These are phyloP conservation scores for Cyclotella kingstonii DNA, from an alignment of 108 stramenopile genomes.

Conservation along the genomic window DNA sequence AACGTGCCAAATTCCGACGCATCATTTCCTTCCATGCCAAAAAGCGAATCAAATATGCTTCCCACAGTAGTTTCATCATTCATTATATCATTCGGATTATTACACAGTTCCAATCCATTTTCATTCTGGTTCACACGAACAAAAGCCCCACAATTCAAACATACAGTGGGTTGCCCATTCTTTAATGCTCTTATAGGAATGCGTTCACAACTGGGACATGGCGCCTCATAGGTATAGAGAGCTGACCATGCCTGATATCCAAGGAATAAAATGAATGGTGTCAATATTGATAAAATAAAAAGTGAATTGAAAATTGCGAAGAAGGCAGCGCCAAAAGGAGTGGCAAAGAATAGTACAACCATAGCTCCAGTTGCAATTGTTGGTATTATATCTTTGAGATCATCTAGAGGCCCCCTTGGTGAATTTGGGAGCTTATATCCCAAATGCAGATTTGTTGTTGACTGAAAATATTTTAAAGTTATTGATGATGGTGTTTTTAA, in stretches of 20 bases:
- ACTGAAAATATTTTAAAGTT: too few relatives aligned
- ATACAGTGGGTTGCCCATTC: conserved; percentile 53
- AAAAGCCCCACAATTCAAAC: conserved; percentile 68
- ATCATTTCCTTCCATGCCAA: conserved; percentile 23
- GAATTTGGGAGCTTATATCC: conserved; percentile 35
- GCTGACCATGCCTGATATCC: conserved; percentile 65
- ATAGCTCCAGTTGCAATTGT: conserved; percentile 25
- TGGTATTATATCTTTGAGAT: conserved; percentile 30
- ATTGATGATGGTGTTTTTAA: conserved; percentile 2
- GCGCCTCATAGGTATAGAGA: conserved; percentile 58
- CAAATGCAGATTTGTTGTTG: conserved; percentile 33
- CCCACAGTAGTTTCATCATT: conserved; percentile 27
- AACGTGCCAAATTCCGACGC: conserved; percentile 26
- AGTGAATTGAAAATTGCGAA: conserved; percentile 72
- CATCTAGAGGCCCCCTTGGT: conserved; percentile 30
- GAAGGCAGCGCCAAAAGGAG: conserved; percentile 68
- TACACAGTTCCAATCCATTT: conserved; percentile 47
- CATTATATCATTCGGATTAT: conserved; percentile 50
- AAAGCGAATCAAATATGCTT: conserved; percentile 48
- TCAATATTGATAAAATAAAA: conserved; percentile 52
- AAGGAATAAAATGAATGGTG: conserved; percentile 51
- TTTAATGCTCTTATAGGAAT: conserved; percentile 46
- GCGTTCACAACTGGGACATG: conserved; percentile 72
- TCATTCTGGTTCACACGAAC: conserved; percentile 45
- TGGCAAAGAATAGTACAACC: conserved; percentile 57